phyloP scores from a whole-genome alignment of 2,329 filamentous ascomycete genomes.

The Sporothrix curviconia region DNA sequence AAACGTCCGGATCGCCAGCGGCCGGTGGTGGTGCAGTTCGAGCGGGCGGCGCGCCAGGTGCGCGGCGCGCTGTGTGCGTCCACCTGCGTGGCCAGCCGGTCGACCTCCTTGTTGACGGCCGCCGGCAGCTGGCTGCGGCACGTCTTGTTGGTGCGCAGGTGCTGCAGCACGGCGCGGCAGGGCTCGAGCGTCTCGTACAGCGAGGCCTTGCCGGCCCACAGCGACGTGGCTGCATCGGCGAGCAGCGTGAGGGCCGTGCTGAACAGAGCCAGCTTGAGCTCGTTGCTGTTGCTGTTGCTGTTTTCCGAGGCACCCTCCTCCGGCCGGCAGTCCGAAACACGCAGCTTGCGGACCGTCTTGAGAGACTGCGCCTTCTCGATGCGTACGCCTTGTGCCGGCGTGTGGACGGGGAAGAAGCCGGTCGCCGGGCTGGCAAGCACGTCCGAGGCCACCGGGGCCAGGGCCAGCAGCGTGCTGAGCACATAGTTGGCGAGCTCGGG shows the following conservation, averaged over 20 bases:
- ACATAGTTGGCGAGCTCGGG: conserved; percentile 82
- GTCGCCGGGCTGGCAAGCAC: not conserved
- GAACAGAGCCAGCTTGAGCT: conserved; percentile 54
- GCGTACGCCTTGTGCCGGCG: conserved; percentile 31
- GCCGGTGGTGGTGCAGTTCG: conserved; percentile 80
- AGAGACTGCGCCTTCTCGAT: conserved; percentile 49
- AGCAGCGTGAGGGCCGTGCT: conserved; percentile 60
- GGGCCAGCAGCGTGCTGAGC: conserved; percentile 62
- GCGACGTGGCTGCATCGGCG: conserved; percentile 55
- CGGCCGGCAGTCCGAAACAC: conserved; percentile 18
- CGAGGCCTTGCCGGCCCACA: conserved; percentile 67
- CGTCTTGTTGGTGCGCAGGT: conserved; percentile 47
- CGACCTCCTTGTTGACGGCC: conserved; percentile 34
- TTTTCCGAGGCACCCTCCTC: conserved; percentile 18
- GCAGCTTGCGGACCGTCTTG: conserved; percentile 14
- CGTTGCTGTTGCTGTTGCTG: conserved; percentile 27
- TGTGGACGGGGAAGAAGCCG: conserved; percentile 12
- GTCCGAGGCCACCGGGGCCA: conserved; percentile 43
- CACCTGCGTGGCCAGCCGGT: conserved; percentile 40
- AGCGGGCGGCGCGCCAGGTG: conserved; percentile 67
- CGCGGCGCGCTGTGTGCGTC: conserved; percentile 53
- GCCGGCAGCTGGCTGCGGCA: conserved; percentile 46
- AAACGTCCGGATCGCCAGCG: conserved; percentile 77
- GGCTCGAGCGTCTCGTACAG: conserved; percentile 76
- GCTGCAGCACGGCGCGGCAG: conserved; percentile 49